Evolutionary conservation across 352 stramenopile genomes (phyloP).

Genomic region (Phytophthora citrophthora): DNA sequence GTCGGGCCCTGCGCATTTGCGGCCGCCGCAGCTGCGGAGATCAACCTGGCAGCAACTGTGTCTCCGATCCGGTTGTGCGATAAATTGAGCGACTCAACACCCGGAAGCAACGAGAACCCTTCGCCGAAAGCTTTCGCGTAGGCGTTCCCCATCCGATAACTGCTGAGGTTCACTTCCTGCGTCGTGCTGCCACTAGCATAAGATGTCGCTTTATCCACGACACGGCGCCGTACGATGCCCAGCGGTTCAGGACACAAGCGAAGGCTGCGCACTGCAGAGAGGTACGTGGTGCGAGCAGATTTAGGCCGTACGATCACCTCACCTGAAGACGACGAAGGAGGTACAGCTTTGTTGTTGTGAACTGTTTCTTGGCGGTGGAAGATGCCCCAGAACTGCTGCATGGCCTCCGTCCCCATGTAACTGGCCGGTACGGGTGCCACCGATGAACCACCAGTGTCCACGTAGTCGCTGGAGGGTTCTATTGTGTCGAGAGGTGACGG

Average conservation of each 20-base stretch:
- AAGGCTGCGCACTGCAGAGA: constrained; percentile 64
- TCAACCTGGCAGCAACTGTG: constrained; percentile 55
- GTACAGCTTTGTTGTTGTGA: constrained; percentile 53
- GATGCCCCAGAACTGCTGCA: constrained; percentile 71
- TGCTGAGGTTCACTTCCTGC: constrained; percentile 77
- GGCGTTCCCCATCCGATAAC: constrained; percentile 70
- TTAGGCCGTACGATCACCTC: constrained; percentile 31
- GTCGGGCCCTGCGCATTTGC: constrained; percentile 18
- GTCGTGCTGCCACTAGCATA: constrained; percentile 46
- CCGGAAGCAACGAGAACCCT: constrained; percentile 65
- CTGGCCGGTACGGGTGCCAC: constrained; percentile 41
- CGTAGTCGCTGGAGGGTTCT: constrained; percentile 33
- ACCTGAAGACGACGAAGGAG: constrained; percentile 4
- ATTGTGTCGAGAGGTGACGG: constrained; percentile 66
- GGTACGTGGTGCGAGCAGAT: constrained; percentile 68
- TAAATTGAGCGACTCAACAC: constrained; percentile 75
- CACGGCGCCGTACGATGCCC: constrained; percentile 63
- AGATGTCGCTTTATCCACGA: constrained; percentile 55
- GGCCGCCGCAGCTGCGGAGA: constrained; percentile 34
- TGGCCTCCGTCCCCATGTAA: constrained; percentile 66
- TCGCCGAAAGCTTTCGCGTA: constrained; percentile 68
- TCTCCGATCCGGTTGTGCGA: constrained; percentile 77
- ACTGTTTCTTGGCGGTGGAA: constrained; percentile 75
- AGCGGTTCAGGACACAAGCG: constrained; percentile 66
- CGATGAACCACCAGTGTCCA: neutral